These are phyloP conservation scores for Crithidia bombi DNA, from an alignment of 208 protist genomes.

Conservation along the genomic window DNA sequence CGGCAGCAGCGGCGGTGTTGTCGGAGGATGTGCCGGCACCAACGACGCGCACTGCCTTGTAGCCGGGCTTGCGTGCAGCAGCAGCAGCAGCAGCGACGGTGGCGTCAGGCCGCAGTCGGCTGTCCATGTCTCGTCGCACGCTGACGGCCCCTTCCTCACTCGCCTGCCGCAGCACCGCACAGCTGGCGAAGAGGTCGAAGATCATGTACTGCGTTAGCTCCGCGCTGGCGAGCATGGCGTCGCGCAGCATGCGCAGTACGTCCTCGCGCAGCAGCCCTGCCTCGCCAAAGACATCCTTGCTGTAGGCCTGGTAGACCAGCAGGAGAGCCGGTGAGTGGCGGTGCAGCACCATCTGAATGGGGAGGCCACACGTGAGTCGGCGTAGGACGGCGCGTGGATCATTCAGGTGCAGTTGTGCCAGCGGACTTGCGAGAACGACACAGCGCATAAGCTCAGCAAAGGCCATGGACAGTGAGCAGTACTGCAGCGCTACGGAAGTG, in stretches of 20 bases:
- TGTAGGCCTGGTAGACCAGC: slow-evolving; percentile 76
- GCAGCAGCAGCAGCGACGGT: background rate
- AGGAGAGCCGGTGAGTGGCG: slow-evolving; percentile 63
- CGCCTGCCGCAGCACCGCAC: slow-evolving; percentile 54
- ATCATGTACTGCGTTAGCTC: slow-evolving; percentile 85
- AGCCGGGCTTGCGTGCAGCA: slow-evolving; percentile 37
- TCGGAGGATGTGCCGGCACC: slow-evolving; percentile 37
- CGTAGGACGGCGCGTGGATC: slow-evolving; percentile 36
- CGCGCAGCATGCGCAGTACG: slow-evolving; percentile 75
- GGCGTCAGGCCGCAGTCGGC: slow-evolving; percentile 35
- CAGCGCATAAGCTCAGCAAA: slow-evolving; percentile 29
- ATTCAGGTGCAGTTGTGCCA: slow-evolving; percentile 9
- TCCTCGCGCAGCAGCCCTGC: slow-evolving; percentile 72
- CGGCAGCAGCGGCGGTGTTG: slow-evolving; percentile 9
- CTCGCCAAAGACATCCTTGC: slow-evolving; percentile 72
- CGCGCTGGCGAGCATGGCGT: slow-evolving; percentile 90
- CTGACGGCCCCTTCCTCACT: slow-evolving; percentile 55
- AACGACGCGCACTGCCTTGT: slow-evolving; percentile 64
- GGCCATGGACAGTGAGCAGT: slow-evolving; percentile 27
- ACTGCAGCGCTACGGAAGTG: slow-evolving; percentile 10
- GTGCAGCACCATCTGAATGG: slow-evolving; percentile 59
- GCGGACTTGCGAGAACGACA: slow-evolving; percentile 26
- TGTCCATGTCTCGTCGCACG: slow-evolving; percentile 66
- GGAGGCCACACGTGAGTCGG: slow-evolving; percentile 54
- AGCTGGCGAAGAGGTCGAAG: slow-evolving; percentile 83